Evolutionary conservation across 2,329 filamentous ascomycete species (phyloP).

Genomic region (Diaporthe sp.): DNA sequence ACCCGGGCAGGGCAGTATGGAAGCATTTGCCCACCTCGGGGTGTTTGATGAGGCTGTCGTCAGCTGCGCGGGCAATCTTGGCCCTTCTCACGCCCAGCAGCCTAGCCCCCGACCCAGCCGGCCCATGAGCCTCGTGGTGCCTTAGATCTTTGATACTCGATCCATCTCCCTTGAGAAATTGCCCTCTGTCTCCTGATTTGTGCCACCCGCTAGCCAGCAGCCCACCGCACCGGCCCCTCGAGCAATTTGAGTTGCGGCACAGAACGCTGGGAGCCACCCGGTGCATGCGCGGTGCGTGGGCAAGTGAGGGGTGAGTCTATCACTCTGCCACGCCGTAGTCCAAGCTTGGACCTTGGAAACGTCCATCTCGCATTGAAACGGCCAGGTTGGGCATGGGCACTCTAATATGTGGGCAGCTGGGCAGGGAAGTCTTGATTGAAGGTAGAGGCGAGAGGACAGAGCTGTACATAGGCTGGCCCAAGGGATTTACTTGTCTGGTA

Average conservation of each 20-base stretch:
- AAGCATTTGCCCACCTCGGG: not conserved
- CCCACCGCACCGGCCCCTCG: constrained; percentile 22
- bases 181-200: constrained; percentile 6
- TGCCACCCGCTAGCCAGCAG: constrained; percentile 4
- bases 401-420: not conserved
- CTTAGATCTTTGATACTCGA: constrained; percentile 8
- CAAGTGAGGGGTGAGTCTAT: not conserved
- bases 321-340: not conserved
- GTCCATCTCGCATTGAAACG: constrained; percentile 24
- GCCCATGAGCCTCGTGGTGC: not conserved
- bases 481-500: not conserved
- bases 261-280: constrained; percentile 7
- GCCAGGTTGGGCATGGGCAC: not conserved
- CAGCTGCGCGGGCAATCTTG: constrained; percentile 10
- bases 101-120: not conserved
- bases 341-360: constrained; percentile 10
- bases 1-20: constrained; percentile 5
- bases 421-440: not conserved
- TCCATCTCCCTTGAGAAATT: constrained; percentile 3
- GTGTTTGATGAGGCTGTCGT: constrained; percentile 30
- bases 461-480: not conserved
- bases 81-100: constrained; percentile 1
- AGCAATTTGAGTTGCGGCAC: constrained; percentile 12
- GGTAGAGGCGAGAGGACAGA: not conserved
- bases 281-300: not conserved